phyloP scores from a whole-genome alignment of 2,329 filamentous ascomycete species.

The Penicillium nordicum region DNA sequence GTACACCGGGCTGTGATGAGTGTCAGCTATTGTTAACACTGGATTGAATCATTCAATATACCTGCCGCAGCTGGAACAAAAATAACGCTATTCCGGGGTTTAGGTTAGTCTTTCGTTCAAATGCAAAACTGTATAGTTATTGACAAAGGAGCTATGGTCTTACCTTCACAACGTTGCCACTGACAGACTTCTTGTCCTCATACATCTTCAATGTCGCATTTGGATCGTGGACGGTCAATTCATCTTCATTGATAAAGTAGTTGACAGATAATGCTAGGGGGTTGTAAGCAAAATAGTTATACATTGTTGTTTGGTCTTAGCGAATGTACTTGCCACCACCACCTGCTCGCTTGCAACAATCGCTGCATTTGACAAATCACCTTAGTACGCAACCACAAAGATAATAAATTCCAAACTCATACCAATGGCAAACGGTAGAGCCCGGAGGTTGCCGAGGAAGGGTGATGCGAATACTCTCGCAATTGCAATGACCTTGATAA shows the following conservation, averaged over 20 bases:
- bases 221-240: slow-evolving; percentile 19
- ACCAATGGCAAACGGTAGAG: slow-evolving; percentile 25
- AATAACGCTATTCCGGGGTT: slow-evolving; percentile 15
- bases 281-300: neutral
- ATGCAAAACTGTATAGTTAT: neutral
- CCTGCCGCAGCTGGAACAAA: slow-evolving; percentile 26
- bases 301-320: neutral
- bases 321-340: slow-evolving; percentile 14
- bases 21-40: neutral
- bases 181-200: slow-evolving; percentile 16
- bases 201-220: slow-evolving; percentile 11
- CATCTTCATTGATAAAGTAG: slow-evolving; percentile 18
- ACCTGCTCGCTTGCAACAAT: slow-evolving; percentile 21
- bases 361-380: neutral
- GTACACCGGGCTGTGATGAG: slow-evolving; percentile 8
- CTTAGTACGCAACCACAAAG: neutral
- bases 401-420: neutral
- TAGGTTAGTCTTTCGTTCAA: neutral
- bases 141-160: neutral
- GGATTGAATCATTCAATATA: neutral
- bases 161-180: slow-evolving; percentile 17
- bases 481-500: slow-evolving; percentile 27
- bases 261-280: slow-evolving; percentile 24
- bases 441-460: slow-evolving; percentile 18
- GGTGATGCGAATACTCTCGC: slow-evolving; percentile 19